Percentiles rank a stretch among this genome's conserved stretches.
Conservation (phyloP, 805 yeast genomes). For the Vanderwaltozyma verrucispora region DNA sequence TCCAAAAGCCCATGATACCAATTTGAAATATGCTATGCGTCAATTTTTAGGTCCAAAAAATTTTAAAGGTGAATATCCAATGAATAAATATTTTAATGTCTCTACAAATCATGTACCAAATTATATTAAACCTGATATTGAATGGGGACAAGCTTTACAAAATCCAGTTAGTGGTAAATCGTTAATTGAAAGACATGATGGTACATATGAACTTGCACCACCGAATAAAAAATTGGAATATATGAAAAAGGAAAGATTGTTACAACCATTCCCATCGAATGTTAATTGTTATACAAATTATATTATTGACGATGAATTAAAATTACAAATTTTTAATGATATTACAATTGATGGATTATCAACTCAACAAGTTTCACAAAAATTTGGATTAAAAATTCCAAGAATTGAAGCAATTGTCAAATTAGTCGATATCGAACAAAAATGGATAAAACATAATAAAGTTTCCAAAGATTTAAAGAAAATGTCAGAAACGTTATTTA, state of each 20-base stretch:
- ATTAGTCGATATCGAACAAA: slow-evolving; percentile 53
- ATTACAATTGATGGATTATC: slow-evolving; percentile 42
- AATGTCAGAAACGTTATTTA: slow-evolving; percentile 54
- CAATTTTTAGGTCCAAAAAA: slow-evolving; percentile 77
- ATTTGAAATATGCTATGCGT: slow-evolving; percentile 52
- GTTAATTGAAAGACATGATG: slow-evolving; percentile 16
- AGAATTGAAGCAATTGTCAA: slow-evolving; percentile 82
- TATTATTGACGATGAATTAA: slow-evolving; percentile 48
- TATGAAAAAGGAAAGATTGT: slow-evolving; percentile 13
- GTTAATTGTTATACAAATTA: slow-evolving; percentile 56
- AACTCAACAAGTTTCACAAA: slow-evolving; percentile 65
- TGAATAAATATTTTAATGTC: slow-evolving; percentile 65
- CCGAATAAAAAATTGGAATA: slow-evolving; percentile 4
- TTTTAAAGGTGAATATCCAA: slow-evolving; percentile 67
- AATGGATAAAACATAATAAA: slow-evolving; percentile 43
- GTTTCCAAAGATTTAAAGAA: slow-evolving; percentile 46
- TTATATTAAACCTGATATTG: slow-evolving; percentile 51
- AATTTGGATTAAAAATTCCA: slow-evolving; percentile 70
- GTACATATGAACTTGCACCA: slow-evolving; percentile 9
- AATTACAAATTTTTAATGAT: slow-evolving; percentile 48
- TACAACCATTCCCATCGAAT: slow-evolving; percentile 80
- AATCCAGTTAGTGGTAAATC: slow-evolving; percentile 28
- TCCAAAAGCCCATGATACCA: slow-evolving; percentile 37
- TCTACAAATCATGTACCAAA: slow-evolving; percentile 62
- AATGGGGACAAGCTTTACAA: slow-evolving; percentile 31